These are phyloP conservation scores for Asterophora lycoperdoides DNA, from an alignment of 768 basidiomycete genomes.

Conservation along the genomic window DNA sequence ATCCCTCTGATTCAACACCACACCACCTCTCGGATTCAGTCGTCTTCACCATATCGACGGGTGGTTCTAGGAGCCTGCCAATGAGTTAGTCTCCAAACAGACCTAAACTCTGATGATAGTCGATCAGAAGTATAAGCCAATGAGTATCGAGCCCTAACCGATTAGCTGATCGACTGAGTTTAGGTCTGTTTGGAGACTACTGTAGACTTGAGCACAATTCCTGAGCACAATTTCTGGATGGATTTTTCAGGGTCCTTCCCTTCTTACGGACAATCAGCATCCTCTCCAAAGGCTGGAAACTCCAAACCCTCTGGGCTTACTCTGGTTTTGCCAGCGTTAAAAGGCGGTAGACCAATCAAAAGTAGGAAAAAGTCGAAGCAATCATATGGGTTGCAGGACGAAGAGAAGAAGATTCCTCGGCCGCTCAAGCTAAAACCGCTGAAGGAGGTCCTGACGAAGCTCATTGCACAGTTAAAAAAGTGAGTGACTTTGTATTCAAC, in stretches of 20 bases:
- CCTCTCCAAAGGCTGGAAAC: conserved; percentile 20
- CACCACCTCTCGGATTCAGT: too few relatives aligned
- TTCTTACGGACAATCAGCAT: conserved; percentile 11
- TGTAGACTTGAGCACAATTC: conserved; percentile 4
- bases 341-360: conserved; percentile 54
- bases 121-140: too few relatives aligned
- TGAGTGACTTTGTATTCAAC: conserved; percentile 25
- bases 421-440: conserved; percentile 75
- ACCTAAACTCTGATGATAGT: too few relatives aligned
- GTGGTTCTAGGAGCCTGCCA: too few relatives aligned
- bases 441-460: conserved; percentile 65
- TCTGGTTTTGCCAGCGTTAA: conserved; percentile 66
- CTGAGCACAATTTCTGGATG: conserved; percentile 13
- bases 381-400: conserved; percentile 26
- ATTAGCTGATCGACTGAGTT: too few relatives aligned
- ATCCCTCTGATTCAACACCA: too few relatives aligned
- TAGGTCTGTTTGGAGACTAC: too few relatives aligned
- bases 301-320: conserved; percentile 49
- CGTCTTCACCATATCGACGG: too few relatives aligned
- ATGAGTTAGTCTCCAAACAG: too few relatives aligned
- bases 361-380: conserved; percentile 43
- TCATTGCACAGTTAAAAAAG: conserved; percentile 76
- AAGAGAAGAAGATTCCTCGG: conserved; percentile 44
- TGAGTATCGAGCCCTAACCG: background rate
- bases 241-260: conserved; percentile 19